Percentiles rank a stretch among this genome's conserved stretches.
Evolutionary conservation across 225 moss, liverwort and hornwort genomes (phyloP).

Genomic region (Lunularia cruciata): DNA sequence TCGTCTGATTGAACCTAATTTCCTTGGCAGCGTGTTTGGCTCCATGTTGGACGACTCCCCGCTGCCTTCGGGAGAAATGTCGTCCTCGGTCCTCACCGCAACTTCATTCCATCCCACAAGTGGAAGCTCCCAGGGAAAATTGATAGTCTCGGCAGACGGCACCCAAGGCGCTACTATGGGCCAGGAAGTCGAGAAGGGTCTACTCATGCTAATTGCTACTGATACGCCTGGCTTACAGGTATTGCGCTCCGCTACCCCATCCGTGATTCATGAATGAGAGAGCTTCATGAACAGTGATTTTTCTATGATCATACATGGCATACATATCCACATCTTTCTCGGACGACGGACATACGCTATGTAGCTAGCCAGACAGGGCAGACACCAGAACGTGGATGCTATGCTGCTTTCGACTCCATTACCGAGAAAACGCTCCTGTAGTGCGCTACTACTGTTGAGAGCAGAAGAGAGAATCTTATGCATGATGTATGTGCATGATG

Average conservation of each 20-base stretch:
- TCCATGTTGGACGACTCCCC: slow-evolving; percentile 83
- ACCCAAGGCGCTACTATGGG: slow-evolving; percentile 37
- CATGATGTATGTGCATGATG: slow-evolving; percentile 12
- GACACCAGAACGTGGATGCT: no score
- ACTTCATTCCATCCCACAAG: slow-evolving; percentile 57
- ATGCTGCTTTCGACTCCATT: no score
- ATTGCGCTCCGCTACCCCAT: neutral
- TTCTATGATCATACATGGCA: no score
- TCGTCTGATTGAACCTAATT: neutral
- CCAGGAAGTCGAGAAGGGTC: slow-evolving; percentile 84
- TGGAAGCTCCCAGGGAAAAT: slow-evolving; percentile 52
- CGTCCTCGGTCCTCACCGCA: slow-evolving; percentile 81
- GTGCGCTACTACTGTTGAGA: no score
- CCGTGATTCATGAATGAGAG: no score
- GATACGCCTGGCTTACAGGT: slow-evolving; percentile 98
- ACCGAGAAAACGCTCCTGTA: no score
- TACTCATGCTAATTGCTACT: slow-evolving; percentile 81
- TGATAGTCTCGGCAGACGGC: slow-evolving; percentile 44
- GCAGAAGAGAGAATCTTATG: no score
- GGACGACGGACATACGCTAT: no score
- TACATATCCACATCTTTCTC: no score
- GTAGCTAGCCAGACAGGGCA: no score
- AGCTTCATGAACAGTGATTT: no score
- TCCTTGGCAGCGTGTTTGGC: slow-evolving; percentile 65
- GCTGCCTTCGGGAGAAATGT: slow-evolving; percentile 72